phyloP scores from a whole-genome alignment of 139 green algal genomes.

The Chlamydomonas asymmetrica region DNA sequence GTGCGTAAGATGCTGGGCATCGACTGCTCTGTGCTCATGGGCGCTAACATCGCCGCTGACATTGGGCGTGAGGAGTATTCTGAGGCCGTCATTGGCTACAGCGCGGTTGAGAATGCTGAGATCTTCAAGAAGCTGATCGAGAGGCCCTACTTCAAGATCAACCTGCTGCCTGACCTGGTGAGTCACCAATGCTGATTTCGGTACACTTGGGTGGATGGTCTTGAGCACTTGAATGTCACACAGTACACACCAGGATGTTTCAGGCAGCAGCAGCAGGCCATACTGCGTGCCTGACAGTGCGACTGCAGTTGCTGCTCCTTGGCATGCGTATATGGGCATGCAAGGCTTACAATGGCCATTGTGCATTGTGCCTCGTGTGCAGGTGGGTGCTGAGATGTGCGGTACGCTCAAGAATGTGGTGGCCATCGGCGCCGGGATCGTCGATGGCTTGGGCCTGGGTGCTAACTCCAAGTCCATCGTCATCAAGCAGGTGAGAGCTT shows the following conservation, averaged over 20 bases:
- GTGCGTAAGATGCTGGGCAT: conserved; percentile 52
- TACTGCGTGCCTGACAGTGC: too few relatives aligned
- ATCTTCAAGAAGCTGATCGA: conserved; percentile 56
- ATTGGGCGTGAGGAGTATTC: conserved; percentile 47
- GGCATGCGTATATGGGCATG: background rate
- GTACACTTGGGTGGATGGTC: background rate
- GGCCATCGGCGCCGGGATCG: conserved; percentile 65
- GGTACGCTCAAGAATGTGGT: conserved; percentile 83
- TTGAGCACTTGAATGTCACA: background rate
- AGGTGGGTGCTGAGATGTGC: conserved; percentile 12
- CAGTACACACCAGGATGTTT: background rate
- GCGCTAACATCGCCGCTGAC: conserved; percentile 68
- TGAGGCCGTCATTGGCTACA: conserved; percentile 62
- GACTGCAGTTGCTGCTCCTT: background rate
- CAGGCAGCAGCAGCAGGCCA: too few relatives aligned
- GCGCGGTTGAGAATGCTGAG: conserved; percentile 37
- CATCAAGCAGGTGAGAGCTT: too few relatives aligned
- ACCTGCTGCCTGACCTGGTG: conserved; percentile 61
- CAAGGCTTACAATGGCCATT: background rate
- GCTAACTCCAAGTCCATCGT: conserved; percentile 69
- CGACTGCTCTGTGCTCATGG: conserved; percentile 75
- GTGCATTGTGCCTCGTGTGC: too few relatives aligned
- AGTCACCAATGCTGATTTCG: background rate
- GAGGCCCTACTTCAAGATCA: conserved; percentile 56
- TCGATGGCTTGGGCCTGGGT: conserved; percentile 64